Conservation (phyloP, 2,329 filamentous ascomycete genomes). For the Lomentospora prolificans region DNA sequence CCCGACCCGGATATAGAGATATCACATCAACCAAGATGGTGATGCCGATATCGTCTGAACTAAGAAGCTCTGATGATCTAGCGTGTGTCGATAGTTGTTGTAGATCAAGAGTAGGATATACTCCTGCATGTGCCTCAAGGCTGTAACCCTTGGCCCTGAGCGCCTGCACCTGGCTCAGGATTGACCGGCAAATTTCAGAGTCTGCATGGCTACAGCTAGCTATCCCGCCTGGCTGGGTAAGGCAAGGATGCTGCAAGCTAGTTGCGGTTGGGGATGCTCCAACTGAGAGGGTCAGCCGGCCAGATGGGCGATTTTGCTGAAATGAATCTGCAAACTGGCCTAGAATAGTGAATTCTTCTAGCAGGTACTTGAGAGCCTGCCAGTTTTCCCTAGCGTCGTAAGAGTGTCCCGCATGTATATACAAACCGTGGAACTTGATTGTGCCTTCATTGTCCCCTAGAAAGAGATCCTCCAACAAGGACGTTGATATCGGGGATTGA, state of each 20-base stretch:
- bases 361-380: slow-evolving; percentile 47
- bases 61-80: slow-evolving; percentile 28
- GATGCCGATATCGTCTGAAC: slow-evolving; percentile 50
- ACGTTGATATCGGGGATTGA: slow-evolving; percentile 31
- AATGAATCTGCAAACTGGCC: slow-evolving; percentile 32
- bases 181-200: not conserved
- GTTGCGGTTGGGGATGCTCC: slow-evolving; percentile 70
- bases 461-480: slow-evolving; percentile 36
- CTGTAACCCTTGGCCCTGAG: slow-evolving; percentile 28
- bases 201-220: not conserved
- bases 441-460: slow-evolving; percentile 26
- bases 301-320: slow-evolving; percentile 19
- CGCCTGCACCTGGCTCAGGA: slow-evolving; percentile 28
- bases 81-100: slow-evolving; percentile 70
- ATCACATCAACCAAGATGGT: slow-evolving; percentile 64
- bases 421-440: slow-evolving; percentile 51
- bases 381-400: slow-evolving; percentile 49
- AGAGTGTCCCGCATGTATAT: slow-evolving; percentile 64
- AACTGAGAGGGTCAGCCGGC: slow-evolving; percentile 49
- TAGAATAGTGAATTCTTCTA: slow-evolving; percentile 48
- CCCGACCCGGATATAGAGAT: slow-evolving; percentile 54
- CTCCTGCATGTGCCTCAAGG: slow-evolving; percentile 66
- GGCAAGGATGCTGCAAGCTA: slow-evolving; percentile 46
- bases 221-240: slow-evolving; percentile 14
- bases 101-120: slow-evolving; percentile 66